A percentile compares a stretch with the other conserved stretches of the same genome.
Conservation (phyloP, 805 yeast species). For the Ogataea angusta region DNA sequence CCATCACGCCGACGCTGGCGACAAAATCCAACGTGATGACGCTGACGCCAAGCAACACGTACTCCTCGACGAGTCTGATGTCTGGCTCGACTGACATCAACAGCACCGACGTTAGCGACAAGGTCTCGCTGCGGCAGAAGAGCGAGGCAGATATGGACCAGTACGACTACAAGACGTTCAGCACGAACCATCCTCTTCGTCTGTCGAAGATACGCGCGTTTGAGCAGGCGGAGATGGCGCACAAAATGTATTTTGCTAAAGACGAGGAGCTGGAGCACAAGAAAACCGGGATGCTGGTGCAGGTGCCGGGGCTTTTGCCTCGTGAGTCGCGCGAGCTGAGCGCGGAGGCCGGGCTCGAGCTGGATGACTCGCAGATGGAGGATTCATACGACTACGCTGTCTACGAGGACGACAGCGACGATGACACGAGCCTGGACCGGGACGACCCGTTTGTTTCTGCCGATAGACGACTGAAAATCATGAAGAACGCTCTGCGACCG, state of each 20-base stretch:
- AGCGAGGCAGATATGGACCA: constrained; percentile 28
- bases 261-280: constrained; percentile 19
- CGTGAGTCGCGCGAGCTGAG: constrained; percentile 13
- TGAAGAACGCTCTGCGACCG: constrained; percentile 29
- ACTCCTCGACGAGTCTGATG: constrained; percentile 21
- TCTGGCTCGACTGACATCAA: constrained; percentile 20
- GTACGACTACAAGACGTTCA: constrained; percentile 36
- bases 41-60: constrained; percentile 24
- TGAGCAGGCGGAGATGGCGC: constrained; percentile 36
- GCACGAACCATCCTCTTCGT: constrained; percentile 33
- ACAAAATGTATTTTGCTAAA: constrained; percentile 29
- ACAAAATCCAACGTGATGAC: constrained; percentile 17
- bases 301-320: constrained; percentile 15
- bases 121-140: constrained; percentile 24
- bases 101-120: constrained; percentile 21
- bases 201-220: constrained; percentile 34
- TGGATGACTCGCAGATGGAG: constrained; percentile 8
- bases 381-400: constrained; percentile 9
- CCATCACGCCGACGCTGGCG: constrained; percentile 24
- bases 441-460: constrained; percentile 18
- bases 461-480: constrained; percentile 25
- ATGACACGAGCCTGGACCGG: constrained; percentile 5
- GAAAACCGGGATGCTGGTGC: constrained; percentile 8
- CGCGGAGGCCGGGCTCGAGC: constrained; percentile 1
- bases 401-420: constrained; percentile 14